These are phyloP conservation scores for Penicillium cosmopolitanum DNA, from an alignment of 495 filamentous ascomycete species.

Conservation along the genomic window DNA sequence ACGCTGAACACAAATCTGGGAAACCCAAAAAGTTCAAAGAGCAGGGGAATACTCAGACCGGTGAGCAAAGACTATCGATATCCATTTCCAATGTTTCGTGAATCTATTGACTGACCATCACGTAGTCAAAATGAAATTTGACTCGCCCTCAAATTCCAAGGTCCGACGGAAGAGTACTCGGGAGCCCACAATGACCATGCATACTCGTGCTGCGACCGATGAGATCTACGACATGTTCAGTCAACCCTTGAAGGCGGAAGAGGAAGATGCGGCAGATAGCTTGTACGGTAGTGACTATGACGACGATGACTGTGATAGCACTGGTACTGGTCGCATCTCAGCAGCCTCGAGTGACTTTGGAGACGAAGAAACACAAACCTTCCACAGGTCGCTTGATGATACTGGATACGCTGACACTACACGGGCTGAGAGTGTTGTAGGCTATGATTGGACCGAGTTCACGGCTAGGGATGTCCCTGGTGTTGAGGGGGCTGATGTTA, in stretches of 20 bases:
- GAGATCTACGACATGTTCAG: conserved; percentile 98
- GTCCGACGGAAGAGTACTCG: conserved; percentile 71
- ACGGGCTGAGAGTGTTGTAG: conserved; percentile 57
- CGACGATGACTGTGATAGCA: conserved; percentile 81
- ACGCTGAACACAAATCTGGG: conserved; percentile 38
- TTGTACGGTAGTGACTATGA: conserved; percentile 61
- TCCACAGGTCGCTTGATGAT: conserved; percentile 43
- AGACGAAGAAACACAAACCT: conserved; percentile 60
- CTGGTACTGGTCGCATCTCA: conserved; percentile 70
- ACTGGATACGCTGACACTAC: conserved; percentile 52
- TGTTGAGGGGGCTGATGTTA: conserved; percentile 31
- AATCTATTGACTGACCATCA: neutral
- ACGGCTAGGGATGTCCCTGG: conserved; percentile 69
- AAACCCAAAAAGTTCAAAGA: conserved; percentile 71
- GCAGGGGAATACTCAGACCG: conserved; percentile 79
- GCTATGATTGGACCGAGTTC: conserved; percentile 86
- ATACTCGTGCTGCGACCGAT: conserved; percentile 92
- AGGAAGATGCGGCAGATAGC: conserved; percentile 48
- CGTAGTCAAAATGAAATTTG: conserved; percentile 87
- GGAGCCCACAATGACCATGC: conserved; percentile 95
- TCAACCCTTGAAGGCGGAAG: conserved; percentile 69
- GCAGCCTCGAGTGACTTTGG: conserved; percentile 65
- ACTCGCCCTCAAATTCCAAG: conserved; percentile 80
- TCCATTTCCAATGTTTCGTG: neutral
- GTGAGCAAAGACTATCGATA: conserved; percentile 47